phyloP scores from a whole-genome alignment of 106 monocot species.

The Alisma plantagoaquatica region DNA sequence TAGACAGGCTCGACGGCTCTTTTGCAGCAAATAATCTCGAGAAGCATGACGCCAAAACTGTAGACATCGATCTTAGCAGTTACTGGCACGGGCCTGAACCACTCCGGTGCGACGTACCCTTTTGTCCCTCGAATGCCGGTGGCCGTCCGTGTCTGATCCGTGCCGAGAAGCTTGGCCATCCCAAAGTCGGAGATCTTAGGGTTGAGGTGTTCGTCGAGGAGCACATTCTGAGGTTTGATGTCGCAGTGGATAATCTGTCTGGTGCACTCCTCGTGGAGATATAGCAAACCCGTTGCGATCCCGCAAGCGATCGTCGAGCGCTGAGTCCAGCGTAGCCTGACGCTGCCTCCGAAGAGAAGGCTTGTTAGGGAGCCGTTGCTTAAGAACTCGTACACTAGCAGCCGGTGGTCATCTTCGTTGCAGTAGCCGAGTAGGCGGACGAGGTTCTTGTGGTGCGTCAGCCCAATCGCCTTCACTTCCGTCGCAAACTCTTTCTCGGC shows the following conservation, averaged over 20 bases:
- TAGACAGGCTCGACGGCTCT: conserved; percentile 22
- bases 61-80: conserved; percentile 35
- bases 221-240: conserved; percentile 18
- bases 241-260: conserved; percentile 18
- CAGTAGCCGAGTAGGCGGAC: conserved; percentile 2
- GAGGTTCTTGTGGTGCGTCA: conserved; percentile 2
- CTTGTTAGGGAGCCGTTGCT: conserved; percentile 1
- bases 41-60: conserved; percentile 34
- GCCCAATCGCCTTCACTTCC: conserved; percentile 6
- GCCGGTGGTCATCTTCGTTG: neutral
- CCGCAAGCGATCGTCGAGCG: neutral
- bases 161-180: conserved; percentile 14
- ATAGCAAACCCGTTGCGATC: conserved; percentile 12
- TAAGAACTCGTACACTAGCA: conserved; percentile 4
- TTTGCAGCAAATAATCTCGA: conserved; percentile 30
- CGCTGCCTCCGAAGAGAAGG: neutral
- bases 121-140: conserved; percentile 12
- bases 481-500: conserved; percentile 1
- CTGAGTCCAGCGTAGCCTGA: neutral
- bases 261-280: conserved; percentile 7
- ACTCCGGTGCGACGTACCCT: conserved; percentile 17
- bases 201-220: neutral
- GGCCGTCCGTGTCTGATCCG: conserved; percentile 10
- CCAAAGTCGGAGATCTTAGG: conserved; percentile 20
- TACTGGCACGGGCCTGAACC: conserved; percentile 7